Evolutionary conservation across 176 grass and related monocot species (phyloP), one percentile per base, ranked within the genome.

Genomic region (Tillandsia fasciculata): DNA sequence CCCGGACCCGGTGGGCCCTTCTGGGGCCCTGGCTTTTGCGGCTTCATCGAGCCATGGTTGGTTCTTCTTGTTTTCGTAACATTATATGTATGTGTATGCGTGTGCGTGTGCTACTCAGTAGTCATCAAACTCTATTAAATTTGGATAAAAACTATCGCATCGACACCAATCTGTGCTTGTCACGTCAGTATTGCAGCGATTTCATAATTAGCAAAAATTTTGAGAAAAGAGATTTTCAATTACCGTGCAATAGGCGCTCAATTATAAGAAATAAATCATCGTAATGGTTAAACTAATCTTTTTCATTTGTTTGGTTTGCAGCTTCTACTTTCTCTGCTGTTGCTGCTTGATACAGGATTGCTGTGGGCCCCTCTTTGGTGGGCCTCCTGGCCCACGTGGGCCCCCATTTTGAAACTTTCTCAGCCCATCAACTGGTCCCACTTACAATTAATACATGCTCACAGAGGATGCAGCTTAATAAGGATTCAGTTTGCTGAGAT

Each of bases 281-380:
- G 56, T 17, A 59, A 17, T 59, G 15, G 56, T 20, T 18, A 22
- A 59, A 59, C 56, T 59, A 22, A 59, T 7, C 20, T 58, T 9
- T 59, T 61, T 18, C 7, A 8, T 6, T 61, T 23, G 15, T 17
- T n/a, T 61, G n/a, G 15, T 9, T 9, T 14, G 13, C 56, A 61
- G 56, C 13, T 61, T 22, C 12, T 23, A 61, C 56, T 61, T 61
- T 20, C 56, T 61, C 15, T 61, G 56, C 56, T 61, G 56, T 6
- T 61, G 56, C 73, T 82, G 81, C 66, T 48, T 87, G 49, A 57
- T 88, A 52, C 85, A 91, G 61, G 70, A 92, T 24, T 86, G 77
- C 23, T 85, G 79, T 48, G 66, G 74, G 2, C 69, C 51, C 17
- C 61, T 88, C 50, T 72, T 83, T 66, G 61, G 27, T 15, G 70